Evolutionary conservation across 768 basidiomycete species (phyloP), one percentile per base, ranked within the genome.

Genomic region (Boletus barrowsii): DNA sequence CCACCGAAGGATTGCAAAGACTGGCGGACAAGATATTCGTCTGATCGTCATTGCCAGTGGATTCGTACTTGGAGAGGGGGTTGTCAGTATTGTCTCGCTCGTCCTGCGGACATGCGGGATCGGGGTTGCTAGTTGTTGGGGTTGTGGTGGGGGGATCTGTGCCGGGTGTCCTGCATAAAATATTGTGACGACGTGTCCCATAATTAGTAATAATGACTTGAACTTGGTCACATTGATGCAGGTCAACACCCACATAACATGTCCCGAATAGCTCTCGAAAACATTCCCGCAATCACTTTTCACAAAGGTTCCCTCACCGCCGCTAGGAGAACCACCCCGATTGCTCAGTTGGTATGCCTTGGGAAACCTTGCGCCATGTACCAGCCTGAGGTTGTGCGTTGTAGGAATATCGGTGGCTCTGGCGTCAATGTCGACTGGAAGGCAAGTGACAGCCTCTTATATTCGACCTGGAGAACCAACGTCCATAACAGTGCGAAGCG

Each of bases 41-140:
- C 73, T 95, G 35, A 87, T 98, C 62, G 83, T 98, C 24, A 77
- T 96, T 39, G 96, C 95, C 8, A 93, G 90, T 68, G 96, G 96
- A 4, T 97, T 98, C 68, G 95, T 98, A 24, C 76, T 98, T 17
- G 96, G 96, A 18, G 96, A 98, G 68, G 96, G 96, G 2, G 85
- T 97, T 33, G 76, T 90, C 40, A 94, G 93, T 65, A 79, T 98
- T 43, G 71, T 94, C 29, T 83, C 88, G 14, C 75, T 98, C 45
- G 62, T 86, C 8, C 70, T 97, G 56, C 83, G 84, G 57, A 90
- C 86, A 32, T 78, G 79, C 33, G 93, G 92, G 3, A 73, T 92
- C 5, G 87, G 85, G 8, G 83, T 84, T 9, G 72, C 75, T 17
- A 95, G 90, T 64, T 98, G 96, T 68, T 87, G 83, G 81, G 96